A percentile compares a stretch with the other conserved stretches of the same genome.
Evolutionary conservation across 2,329 filamentous ascomycete genomes (phyloP).

Genomic region (Metarhizium guizhouense): DNA sequence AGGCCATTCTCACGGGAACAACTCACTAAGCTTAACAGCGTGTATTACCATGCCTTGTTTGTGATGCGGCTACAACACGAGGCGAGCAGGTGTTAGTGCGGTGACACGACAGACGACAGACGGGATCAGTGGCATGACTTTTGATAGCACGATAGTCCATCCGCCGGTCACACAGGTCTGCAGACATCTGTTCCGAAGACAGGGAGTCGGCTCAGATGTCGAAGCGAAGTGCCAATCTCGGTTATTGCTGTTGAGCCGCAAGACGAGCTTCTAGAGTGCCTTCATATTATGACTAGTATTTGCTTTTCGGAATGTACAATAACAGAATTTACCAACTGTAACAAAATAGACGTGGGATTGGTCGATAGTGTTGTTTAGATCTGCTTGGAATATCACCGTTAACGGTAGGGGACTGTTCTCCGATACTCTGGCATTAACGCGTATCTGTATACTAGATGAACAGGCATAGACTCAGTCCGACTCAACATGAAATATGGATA

Average conservation of each 20-base stretch:
- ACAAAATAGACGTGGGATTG: not conserved
- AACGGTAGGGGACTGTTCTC: too few relatives aligned
- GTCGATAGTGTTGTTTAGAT: not conserved
- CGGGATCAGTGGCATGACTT: not conserved
- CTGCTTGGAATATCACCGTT: not conserved
- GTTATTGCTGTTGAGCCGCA: not conserved
- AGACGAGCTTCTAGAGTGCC: not conserved
- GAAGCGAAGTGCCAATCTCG: conserved; percentile 2
- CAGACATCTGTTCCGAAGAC: not conserved
- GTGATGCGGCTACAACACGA: not conserved
- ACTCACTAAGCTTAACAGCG: not conserved
- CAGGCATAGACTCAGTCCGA: too few relatives aligned
- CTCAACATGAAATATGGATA: too few relatives aligned
- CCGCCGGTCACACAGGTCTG: not conserved
- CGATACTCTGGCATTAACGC: too few relatives aligned
- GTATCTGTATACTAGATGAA: too few relatives aligned
- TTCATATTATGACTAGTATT: not conserved
- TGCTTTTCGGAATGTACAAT: not conserved
- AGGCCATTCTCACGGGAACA: not conserved
- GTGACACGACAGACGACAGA: not conserved
- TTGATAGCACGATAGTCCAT: not conserved
- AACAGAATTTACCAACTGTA: not conserved
- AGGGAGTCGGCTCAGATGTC: not conserved
- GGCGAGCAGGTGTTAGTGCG: conserved; percentile 1
- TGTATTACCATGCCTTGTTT: not conserved